A percentile compares a stretch with the other conserved stretches of the same genome.
phyloP scores from a whole-genome alignment of 1,139 yeast species.

The Lodderomyces jiufengensis region DNA sequence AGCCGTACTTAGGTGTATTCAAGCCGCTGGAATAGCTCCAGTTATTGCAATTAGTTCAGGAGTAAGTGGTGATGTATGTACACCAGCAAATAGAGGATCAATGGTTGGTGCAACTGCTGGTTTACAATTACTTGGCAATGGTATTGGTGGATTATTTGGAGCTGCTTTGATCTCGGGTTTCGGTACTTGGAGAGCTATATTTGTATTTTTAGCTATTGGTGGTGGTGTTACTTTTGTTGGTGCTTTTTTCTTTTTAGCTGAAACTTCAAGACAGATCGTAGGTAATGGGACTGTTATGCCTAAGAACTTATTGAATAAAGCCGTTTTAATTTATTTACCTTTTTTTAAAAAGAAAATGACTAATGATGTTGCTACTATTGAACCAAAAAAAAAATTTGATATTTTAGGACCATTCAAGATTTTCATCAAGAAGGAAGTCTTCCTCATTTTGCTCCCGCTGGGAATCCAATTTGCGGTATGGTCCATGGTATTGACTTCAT shows the following conservation, averaged over 20 bases:
- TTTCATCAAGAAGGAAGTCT: conserved; percentile 21
- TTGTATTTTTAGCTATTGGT: conserved; percentile 36
- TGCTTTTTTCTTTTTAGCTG: conserved; percentile 28
- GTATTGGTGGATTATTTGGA: conserved; percentile 40
- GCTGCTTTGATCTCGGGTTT: conserved; percentile 30
- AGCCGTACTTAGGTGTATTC: conserved; percentile 34
- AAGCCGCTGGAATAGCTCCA: conserved; percentile 42
- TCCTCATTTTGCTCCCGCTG: conserved; percentile 27
- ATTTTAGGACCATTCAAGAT: conserved; percentile 30
- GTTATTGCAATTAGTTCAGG: conserved; percentile 39
- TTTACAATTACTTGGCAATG: conserved; percentile 35
- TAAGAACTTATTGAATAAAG: conserved; percentile 16
- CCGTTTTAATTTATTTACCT: conserved; percentile 24
- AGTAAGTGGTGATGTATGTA: conserved; percentile 40
- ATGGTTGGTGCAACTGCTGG: conserved; percentile 39
- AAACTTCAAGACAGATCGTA: conserved; percentile 33
- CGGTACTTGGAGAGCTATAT: conserved; percentile 36
- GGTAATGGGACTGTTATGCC: conserved; percentile 40
- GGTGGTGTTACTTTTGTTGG: conserved; percentile 29
- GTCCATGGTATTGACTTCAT: conserved; percentile 34
- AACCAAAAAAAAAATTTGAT: conserved; percentile 18
- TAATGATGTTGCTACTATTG: conserved; percentile 27
- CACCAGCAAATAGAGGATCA: conserved; percentile 34
- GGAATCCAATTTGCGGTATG: conserved; percentile 37
- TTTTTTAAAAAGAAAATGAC: conserved; percentile 22